Evolutionary conservation across 2,329 filamentous ascomycete genomes (phyloP), one percentile per base, ranked within the genome.

Genomic region (Nannizziopsis arthrosporioides): DNA sequence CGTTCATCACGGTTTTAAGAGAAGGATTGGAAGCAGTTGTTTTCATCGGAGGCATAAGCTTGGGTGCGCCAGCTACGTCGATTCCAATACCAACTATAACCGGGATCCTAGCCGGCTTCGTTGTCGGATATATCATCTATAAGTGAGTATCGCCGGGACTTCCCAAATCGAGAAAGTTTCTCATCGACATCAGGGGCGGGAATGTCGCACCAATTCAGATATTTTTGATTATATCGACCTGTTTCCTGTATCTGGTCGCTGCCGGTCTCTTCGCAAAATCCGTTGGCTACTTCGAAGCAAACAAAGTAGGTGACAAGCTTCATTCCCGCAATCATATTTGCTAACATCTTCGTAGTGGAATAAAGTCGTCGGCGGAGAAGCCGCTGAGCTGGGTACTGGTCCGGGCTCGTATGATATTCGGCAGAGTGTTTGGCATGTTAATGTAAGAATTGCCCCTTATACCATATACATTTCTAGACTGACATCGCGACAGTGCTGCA

Each of bases 401-500:
- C 19, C 48, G 1, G 48, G 48, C 3, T 50, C 48, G 10, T 50
- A 50, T 15, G 48, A 50, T 17, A 42, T 42, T 12, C 48, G 48
- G 12, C 18, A 40, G n/a, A 50, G 48, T 17, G 48, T 50, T n/a
- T 50, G 48, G 48, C 48, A 50, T 41, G 48, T 50, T 9, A 50
- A 50, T 17, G 48, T 50, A 42, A 12, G 48, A 40, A 11, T 14
- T 3, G 14, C 10, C 31, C 22, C 10, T 27, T 31, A 12, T 27
- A n/a, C 19, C 6, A n/a, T 14, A 2, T 10, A 43, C 10, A 4
- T 9, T 9, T 14, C 27, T 40, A 48, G 44, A 51, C 34, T 47
- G 12, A n/a, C 2, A 19, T 7, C 9, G 27, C 18, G 3, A 32
- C 38, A 84, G 80, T 93, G 85, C 70, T 92, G 85, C 63, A 89